Conservation (phyloP, 129 eudicot genomes). For the Smallanthus sonchifolius region DNA sequence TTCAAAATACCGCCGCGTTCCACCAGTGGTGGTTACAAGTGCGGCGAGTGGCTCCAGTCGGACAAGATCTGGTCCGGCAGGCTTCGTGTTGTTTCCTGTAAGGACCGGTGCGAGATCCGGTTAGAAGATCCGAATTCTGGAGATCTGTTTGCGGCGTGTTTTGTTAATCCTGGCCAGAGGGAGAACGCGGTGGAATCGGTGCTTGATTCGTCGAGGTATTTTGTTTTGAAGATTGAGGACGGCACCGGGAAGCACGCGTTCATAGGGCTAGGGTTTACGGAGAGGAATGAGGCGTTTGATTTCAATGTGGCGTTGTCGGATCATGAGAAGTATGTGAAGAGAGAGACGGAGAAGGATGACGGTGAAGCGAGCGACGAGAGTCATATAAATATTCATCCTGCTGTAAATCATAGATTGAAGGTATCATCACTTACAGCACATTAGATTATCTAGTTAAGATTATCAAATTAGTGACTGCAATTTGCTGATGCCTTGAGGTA, state of each 20-base stretch:
- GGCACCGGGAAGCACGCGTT: slow-evolving; percentile 94
- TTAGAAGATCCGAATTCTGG: slow-evolving; percentile 92
- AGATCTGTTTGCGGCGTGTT: slow-evolving; percentile 94
- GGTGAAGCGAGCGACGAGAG: slow-evolving; percentile 48
- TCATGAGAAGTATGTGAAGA: slow-evolving; percentile 90
- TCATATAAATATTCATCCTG: slow-evolving; percentile 93
- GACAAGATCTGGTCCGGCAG: slow-evolving; percentile 99
- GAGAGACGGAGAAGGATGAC: slow-evolving; percentile 67
- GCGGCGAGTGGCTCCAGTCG: slow-evolving; percentile 99
- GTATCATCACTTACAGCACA: slow-evolving; percentile 25
- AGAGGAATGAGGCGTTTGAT: slow-evolving; percentile 97
- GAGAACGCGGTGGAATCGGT: slow-evolving; percentile 86
- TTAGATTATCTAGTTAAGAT: background rate
- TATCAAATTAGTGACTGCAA: background rate
- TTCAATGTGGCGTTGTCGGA: slow-evolving; percentile 96
- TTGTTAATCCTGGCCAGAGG: slow-evolving; percentile 71
- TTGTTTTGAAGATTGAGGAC: slow-evolving; percentile 88
- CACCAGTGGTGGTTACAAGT: slow-evolving; percentile 90
- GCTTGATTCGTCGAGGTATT: slow-evolving; percentile 82
- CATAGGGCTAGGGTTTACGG: slow-evolving; percentile 83
- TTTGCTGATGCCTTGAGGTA: background rate
- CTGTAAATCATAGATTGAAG: slow-evolving; percentile 96
- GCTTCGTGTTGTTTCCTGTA: slow-evolving; percentile 87
- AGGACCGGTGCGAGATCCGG: slow-evolving; percentile 86
- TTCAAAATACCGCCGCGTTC: slow-evolving; percentile 96